Base-by-base conservation (phyloP, 192 early-diverging fungal genomes). In the Chytriomyces confervae region DNA sequence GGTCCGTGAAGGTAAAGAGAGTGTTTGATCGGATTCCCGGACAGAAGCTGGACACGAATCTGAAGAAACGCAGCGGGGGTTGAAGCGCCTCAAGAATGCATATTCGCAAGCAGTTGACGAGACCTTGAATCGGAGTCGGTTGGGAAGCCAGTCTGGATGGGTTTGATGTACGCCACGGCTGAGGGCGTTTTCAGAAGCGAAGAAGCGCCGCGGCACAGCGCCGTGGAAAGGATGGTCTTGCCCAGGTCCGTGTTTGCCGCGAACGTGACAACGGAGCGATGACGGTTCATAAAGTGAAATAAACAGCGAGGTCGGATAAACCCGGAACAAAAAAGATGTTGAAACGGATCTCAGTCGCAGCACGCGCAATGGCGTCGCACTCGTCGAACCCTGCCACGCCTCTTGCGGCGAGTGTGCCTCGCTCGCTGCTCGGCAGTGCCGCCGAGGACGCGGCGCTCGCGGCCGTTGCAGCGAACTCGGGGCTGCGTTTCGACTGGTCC, bases 121-220 rank as follows among this genome's bases (percentile, higher is more conserved):
- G 75, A 89, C 86, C 89, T 86, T 50, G 89, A 88, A 83, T 95
- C 94, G 50, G 88, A 89, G 81, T 94, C 93, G 6, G 80, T 81
- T 7, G 94, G 93, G 81, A 87, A 95, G 0, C 93, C 94, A 9
- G 94, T 95, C 82, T 95, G 94, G 4, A 95, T 87, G 0, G 94
- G 94, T 63, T 95, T 95, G 36, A 94, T 47, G 78, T 94, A 94
- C 68, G 88, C 86, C 9, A 91, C 88, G 43, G 46, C 29, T 10
- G 20, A 18, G 6, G 64, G n/a, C 23, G 44, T 65, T 11, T 27
- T 7, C 23, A 16, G 18, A 7, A 50, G 7, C 49, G 53, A 47
- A 2, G 82, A 77, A 18, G 90, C 89, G 11, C 88, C 90, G 24
- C 91, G 81, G 51, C 88, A 88, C 24, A 95, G 83, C 36, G 90